These are phyloP conservation scores for Torrubiellomyces zombiae DNA, from an alignment of 2,329 filamentous ascomycete species.

Conservation along the genomic window DNA sequence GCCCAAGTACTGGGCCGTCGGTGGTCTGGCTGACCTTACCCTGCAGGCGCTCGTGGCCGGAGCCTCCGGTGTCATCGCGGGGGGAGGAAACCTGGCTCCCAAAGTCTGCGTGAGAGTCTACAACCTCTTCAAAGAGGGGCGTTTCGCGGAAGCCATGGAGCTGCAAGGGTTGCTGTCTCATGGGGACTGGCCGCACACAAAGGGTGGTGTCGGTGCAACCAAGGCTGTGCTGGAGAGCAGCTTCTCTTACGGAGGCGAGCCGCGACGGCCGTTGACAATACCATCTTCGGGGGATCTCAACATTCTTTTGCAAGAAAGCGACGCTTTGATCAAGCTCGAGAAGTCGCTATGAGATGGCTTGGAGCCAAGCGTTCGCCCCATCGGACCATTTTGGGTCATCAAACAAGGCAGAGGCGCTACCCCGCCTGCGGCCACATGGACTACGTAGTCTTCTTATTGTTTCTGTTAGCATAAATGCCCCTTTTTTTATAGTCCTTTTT, in stretches of 20 bases:
- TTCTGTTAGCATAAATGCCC: too few relatives aligned
- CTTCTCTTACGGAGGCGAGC: slow-evolving; percentile 66
- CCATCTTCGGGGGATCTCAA: too few relatives aligned
- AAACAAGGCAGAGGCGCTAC: too few relatives aligned
- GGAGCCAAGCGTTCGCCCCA: too few relatives aligned
- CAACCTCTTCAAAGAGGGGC: slow-evolving; percentile 57
- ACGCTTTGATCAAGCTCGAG: too few relatives aligned
- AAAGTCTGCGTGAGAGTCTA: slow-evolving; percentile 67
- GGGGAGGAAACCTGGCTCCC: slow-evolving; percentile 71
- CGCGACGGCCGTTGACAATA: slow-evolving; percentile 55
- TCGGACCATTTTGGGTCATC: too few relatives aligned
- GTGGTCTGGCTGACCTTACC: slow-evolving; percentile 77
- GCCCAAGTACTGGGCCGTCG: slow-evolving; percentile 68
- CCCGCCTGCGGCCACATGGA: too few relatives aligned
- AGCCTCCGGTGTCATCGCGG: slow-evolving; percentile 71
- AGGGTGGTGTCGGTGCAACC: slow-evolving; percentile 70
- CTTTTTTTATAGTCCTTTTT: too few relatives aligned
- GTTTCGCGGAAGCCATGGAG: slow-evolving; percentile 56
- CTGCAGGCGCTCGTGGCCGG: slow-evolving; percentile 65
- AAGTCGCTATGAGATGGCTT: too few relatives aligned
- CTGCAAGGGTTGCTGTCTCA: slow-evolving; percentile 64
- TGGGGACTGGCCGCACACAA: slow-evolving; percentile 71
- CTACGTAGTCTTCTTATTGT: too few relatives aligned
- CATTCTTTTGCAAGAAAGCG: too few relatives aligned
- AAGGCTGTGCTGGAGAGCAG: slow-evolving; percentile 69